A percentile compares a stretch with the other conserved stretches of the same genome.
phyloP scores from a whole-genome alignment of 768 basidiomycete genomes.

The Strobilomyces echinocephalus region DNA sequence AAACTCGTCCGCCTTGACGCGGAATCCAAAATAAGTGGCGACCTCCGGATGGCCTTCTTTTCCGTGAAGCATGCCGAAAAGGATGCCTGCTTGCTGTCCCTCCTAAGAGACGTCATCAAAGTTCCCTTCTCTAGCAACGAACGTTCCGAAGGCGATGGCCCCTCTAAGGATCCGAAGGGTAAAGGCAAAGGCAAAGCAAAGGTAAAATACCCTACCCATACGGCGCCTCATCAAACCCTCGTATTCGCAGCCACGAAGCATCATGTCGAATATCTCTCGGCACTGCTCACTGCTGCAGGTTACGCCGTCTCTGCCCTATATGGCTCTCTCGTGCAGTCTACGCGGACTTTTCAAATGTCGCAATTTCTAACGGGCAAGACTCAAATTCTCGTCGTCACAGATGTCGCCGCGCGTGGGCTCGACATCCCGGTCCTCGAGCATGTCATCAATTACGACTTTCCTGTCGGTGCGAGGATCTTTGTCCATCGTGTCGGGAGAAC shows the following conservation, averaged over 20 bases:
- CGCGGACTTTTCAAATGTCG: constrained; percentile 86
- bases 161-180: constrained; percentile 37
- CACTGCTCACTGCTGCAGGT: constrained; percentile 71
- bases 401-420: constrained; percentile 96
- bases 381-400: constrained; percentile 89
- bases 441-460: constrained; percentile 98
- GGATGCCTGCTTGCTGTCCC: constrained; percentile 79
- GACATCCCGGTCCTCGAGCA: constrained; percentile 96
- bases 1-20: constrained; percentile 95
- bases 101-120: constrained; percentile 83
- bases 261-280: constrained; percentile 91
- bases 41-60: constrained; percentile 93
- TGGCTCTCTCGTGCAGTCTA: constrained; percentile 89
- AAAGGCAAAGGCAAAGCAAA: constrained; percentile 53
- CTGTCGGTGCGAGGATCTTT: constrained; percentile 87
- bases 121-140: constrained; percentile 55
- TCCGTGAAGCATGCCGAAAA: constrained; percentile 90
- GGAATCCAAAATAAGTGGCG: constrained; percentile 91
- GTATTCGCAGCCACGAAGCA: constrained; percentile 97
- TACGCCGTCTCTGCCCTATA: constrained; percentile 94
- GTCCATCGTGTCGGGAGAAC: constrained; percentile 97
- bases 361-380: constrained; percentile 78
- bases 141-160: constrained; percentile 17
- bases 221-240: constrained; percentile 84
- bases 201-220: constrained; percentile 42